Conservation (phyloP, 108 stramenopile genomes). For the Skeletonema costatum region DNA sequence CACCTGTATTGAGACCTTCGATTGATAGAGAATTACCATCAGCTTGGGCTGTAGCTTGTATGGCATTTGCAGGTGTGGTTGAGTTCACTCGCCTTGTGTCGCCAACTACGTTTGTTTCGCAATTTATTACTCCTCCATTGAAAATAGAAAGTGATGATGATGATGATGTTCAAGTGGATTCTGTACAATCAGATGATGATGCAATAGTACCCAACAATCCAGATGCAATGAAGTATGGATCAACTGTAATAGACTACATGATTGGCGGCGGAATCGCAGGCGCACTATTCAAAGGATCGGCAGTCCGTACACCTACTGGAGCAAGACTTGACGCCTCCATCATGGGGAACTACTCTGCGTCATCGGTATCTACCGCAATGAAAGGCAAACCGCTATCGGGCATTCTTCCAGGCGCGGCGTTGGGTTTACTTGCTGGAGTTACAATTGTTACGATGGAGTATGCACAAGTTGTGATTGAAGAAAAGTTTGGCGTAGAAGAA, state of each 20-base stretch:
- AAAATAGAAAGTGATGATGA: slow-evolving; percentile 1
- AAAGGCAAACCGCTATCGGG: slow-evolving; percentile 28
- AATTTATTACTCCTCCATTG: background rate
- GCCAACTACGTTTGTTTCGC: slow-evolving; percentile 16
- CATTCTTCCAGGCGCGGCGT: slow-evolving; percentile 37
- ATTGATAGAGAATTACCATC: slow-evolving; percentile 41
- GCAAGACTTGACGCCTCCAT: slow-evolving; percentile 31
- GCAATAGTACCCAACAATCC: background rate
- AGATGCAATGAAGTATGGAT: background rate
- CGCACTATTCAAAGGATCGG: slow-evolving; percentile 34
- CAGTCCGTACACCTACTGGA: slow-evolving; percentile 35
- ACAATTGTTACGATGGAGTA: slow-evolving; percentile 26
- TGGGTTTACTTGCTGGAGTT: slow-evolving; percentile 43
- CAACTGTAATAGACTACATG: slow-evolving; percentile 37
- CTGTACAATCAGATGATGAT: background rate
- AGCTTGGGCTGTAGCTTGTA: slow-evolving; percentile 50
- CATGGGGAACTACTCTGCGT: slow-evolving; percentile 3
- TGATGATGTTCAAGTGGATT: background rate
- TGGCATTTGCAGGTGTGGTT: slow-evolving; percentile 48
- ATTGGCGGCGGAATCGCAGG: slow-evolving; percentile 45
- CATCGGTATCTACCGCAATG: background rate
- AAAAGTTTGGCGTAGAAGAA: slow-evolving; percentile 14
- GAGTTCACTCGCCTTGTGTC: slow-evolving; percentile 35
- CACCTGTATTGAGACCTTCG: slow-evolving; percentile 4
- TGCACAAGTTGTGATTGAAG: slow-evolving; percentile 6